Base-by-base conservation (phyloP, 2,329 filamentous ascomycete genomes). In the Fusarium goolgardi region DNA sequence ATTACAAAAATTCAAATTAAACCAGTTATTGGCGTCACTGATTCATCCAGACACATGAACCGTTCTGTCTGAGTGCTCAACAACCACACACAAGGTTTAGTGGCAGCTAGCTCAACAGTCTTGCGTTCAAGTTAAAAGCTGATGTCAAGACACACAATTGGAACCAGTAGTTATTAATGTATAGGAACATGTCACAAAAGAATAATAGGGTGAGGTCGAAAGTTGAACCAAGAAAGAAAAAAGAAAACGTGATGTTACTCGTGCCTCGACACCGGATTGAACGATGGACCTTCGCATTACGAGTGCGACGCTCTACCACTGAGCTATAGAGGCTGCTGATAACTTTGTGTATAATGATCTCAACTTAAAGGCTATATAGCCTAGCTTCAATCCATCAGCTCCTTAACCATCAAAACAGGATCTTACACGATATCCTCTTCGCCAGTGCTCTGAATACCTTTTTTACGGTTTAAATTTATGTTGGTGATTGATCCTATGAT, bases 251-350 rank as follows among this genome's bases (percentile, higher is more conserved):
- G 5, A 5, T 35, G 9, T 35, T 35, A 18, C 16, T 35, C 16
- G 32, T 43, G 40, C 40, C 40, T 43, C 40, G 40, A 43, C 40
- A 43, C 40, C 40, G 40, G 40, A 43, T 43, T 43, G 40, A 43
- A 43, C 40, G 40, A 43, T 43, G 40, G 40, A 43, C 40, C 40
- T 43, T 43, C 40, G 40, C 40, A 43, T 43, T 43, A 43, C 40
- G 40, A 43, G 40, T 43, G 40, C 40, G 40, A 43, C 40, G 40
- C 40, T 43, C 40, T 43, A 43, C 40, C 40, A 43, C 40, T 43
- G 40, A 43, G 40, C 40, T 43, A 43, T 43, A 43, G 40, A 43
- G 40, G 40, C 35, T 39, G 35, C 35, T 39, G 20, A 39, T 39
- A 39, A 39, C 35, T 39, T 39, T 12, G n/a, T 39, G 18, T 0